Conservation (phyloP, 805 yeast species). For the Teunomyces cretensis region DNA sequence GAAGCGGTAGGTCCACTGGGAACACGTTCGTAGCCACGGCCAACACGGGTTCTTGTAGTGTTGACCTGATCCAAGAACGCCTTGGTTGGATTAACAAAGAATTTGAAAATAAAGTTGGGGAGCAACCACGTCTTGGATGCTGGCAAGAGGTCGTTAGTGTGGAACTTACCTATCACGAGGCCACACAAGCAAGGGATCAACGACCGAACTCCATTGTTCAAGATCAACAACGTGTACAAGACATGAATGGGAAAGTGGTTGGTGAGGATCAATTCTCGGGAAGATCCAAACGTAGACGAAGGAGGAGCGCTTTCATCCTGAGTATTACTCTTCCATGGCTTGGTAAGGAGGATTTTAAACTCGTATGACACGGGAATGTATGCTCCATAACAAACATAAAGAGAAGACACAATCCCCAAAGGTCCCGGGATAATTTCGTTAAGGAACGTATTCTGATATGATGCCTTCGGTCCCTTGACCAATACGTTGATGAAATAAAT, state of each 20-base stretch:
- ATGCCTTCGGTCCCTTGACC: constrained; percentile 6
- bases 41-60: background rate
- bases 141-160: constrained; percentile 34
- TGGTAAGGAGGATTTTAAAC: constrained; percentile 30
- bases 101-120: constrained; percentile 25
- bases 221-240: constrained; percentile 30
- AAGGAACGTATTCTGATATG: constrained; percentile 27
- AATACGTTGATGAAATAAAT: constrained; percentile 10
- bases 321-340: constrained; percentile 12
- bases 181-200: constrained; percentile 39
- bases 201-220: constrained; percentile 39
- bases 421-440: constrained; percentile 42
- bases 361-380: constrained; percentile 35
- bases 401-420: constrained; percentile 37
- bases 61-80: background rate
- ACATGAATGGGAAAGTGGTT: constrained; percentile 43
- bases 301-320: background rate
- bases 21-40: constrained; percentile 1
- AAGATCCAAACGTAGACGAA: background rate
- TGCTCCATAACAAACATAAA: constrained; percentile 38
- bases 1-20: background rate
- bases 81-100: constrained; percentile 27
- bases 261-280: constrained; percentile 25
- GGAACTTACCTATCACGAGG: constrained; percentile 35
- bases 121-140: constrained; percentile 36